Evolutionary conservation across 345 rosid species (phyloP), one percentile per base, ranked within the genome.

Genomic region (Eucalyptus decipiens): DNA sequence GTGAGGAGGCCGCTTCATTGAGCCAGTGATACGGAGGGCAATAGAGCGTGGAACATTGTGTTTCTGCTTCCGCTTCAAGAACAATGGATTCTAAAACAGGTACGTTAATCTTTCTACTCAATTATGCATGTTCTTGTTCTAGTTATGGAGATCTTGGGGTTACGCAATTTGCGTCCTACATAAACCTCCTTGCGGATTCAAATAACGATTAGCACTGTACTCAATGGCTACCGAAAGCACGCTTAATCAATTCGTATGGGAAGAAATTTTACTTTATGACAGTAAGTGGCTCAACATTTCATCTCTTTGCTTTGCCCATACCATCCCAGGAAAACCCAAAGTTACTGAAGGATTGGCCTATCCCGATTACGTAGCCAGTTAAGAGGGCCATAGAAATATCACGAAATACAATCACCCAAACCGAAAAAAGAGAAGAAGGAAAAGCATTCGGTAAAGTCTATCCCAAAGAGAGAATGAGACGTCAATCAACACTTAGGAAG

Each of bases 401-500:
- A 62, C 51, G 4, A 49, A 23, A 88, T 30, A 47, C 40, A 88
- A 18, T 45, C 45, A 54, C 69, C 40, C 48, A 69, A 42, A 52
- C 32, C 32, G 80, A 83, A 30, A 40, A 88, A 88, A 47, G 81
- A 81, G 67, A 62, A 65, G 48, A 49, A 12, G 56, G 67, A 80
- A 30, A 87, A 81, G 54, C 86, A 51, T 50, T 62, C 51, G 13
- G 81, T 86, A 92, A 65, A 40, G 80, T 85, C 48, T 87, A 48
- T 45, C 65, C 87, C 52, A 85, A 56, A 52, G 89, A 19, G 85
- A 34, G 87, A 28, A 28, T 86, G 87, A 42, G 47, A 60, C 72
- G 80, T 86, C 83, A 54, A 9, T 93, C 91, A 94, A 92, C 97
- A 94, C 87, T 94, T 90, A 23, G 96, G 97, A 90, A 95, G 94